These are phyloP conservation scores for Austropuccinia psidii DNA, from an alignment of 1,284 basidiomycete species.

Conservation along the genomic window DNA sequence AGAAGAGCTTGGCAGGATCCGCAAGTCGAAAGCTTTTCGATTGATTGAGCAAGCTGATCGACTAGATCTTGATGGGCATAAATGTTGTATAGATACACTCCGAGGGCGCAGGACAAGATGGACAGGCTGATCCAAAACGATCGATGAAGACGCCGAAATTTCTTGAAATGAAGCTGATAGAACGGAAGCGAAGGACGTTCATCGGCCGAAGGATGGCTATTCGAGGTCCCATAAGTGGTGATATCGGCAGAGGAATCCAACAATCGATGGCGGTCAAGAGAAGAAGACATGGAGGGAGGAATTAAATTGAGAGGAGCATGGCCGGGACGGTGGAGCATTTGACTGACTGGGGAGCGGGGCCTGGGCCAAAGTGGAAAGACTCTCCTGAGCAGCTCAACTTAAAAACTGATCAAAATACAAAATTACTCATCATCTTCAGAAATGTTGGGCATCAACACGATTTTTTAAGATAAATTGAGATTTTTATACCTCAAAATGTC, in stretches of 20 bases:
- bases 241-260: no score
- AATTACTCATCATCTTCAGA: no score
- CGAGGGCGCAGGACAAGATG: background rate
- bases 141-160: conserved; percentile 5
- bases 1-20: conserved; percentile 29
- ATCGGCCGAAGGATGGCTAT: no score
- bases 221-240: no score
- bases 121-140: conserved; percentile 3
- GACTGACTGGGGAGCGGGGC: no score
- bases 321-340: background rate
- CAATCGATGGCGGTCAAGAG: no score
- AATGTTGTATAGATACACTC: conserved; percentile 24
- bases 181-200: background rate
- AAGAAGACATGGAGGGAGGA: background rate
- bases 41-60: conserved; percentile 23
- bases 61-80: conserved; percentile 13
- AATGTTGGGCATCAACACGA: no score
- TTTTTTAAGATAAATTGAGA: no score
- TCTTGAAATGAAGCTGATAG: conserved; percentile 14
- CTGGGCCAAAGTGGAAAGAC: no score
- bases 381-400: no score
- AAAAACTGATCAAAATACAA: no score
- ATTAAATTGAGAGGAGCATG: background rate
- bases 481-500: no score
- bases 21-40: conserved; percentile 35